Percentiles rank a stretch among this genome's conserved stretches.
Evolutionary conservation across 352 stramenopile genomes (phyloP).

Genomic region (Pythium brassicae): DNA sequence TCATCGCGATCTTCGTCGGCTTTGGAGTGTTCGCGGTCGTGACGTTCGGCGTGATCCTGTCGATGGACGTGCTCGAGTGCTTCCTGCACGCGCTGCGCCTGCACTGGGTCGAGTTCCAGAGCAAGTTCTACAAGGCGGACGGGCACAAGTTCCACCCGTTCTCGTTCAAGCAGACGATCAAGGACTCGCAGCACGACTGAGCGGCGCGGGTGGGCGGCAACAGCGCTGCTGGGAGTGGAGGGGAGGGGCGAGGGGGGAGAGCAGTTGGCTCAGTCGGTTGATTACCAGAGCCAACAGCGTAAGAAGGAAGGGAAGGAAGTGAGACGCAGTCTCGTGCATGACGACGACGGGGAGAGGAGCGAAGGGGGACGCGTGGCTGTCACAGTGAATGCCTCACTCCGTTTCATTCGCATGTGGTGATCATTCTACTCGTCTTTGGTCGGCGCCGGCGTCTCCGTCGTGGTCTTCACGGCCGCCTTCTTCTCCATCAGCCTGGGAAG

Average conservation of each 20-base stretch:
- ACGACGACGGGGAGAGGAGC: neutral
- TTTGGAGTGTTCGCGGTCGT: conserved; percentile 91
- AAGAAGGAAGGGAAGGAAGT: neutral
- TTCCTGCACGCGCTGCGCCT: conserved; percentile 99
- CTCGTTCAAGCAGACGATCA: conserved; percentile 89
- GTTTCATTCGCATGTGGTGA: neutral
- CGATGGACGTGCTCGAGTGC: conserved; percentile 99
- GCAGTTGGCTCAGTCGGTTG: neutral
- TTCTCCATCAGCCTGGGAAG: conserved; percentile 53
- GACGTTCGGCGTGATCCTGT: conserved; percentile 97
- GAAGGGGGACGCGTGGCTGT: neutral
- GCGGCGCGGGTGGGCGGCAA: too few species aligned
- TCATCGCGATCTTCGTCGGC: conserved; percentile 95
- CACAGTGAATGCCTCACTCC: neutral
- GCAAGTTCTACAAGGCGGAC: conserved; percentile 99
- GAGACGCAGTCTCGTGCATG: conserved; percentile 7
- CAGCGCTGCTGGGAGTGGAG: too few species aligned
- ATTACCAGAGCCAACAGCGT: neutral
- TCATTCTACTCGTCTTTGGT: neutral
- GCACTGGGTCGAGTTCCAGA: conserved; percentile 99
- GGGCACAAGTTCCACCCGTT: conserved; percentile 96
- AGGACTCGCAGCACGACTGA: conserved; percentile 53
- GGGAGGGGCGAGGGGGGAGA: neutral
- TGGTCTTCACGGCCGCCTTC: conserved; percentile 41
- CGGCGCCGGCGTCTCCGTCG: neutral